Evolutionary conservation across 148 eudicot genomes (phyloP).

Genomic region (Chenopodium suecicum): DNA sequence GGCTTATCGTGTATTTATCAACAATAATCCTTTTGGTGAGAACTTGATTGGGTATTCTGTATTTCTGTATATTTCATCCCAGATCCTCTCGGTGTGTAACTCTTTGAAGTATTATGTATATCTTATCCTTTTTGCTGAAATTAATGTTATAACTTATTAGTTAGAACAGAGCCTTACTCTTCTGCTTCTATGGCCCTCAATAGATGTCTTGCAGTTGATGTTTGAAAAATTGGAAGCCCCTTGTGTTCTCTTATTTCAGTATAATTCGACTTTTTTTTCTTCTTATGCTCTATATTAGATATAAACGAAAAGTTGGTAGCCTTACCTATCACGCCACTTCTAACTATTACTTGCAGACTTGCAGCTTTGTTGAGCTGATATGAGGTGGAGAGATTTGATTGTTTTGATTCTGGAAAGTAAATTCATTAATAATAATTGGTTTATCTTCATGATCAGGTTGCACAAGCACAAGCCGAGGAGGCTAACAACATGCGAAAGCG

Average conservation of each 20-base stretch:
- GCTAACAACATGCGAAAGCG: conserved; percentile 59
- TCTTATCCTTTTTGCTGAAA: background rate
- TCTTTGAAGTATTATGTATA: background rate
- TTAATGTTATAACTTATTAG: no score
- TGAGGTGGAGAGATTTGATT: background rate
- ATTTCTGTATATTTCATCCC: background rate
- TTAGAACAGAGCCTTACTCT: no score
- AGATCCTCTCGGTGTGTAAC: background rate
- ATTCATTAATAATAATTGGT: background rate
- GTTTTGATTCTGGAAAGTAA: background rate
- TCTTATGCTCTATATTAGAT: no score
- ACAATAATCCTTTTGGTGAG: background rate
- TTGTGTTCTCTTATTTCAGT: background rate
- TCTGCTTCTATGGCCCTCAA: background rate
- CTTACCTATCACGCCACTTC: no score
- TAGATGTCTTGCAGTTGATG: background rate
- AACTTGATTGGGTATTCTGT: background rate
- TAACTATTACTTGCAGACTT: no score
- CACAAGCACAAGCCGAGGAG: conserved; percentile 75
- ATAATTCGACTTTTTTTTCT: background rate
- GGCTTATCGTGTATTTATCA: background rate
- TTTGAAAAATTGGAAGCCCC: background rate
- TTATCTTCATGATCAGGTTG: conserved; percentile 51
- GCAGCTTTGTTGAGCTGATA: background rate
- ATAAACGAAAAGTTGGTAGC: no score